Evolutionary conservation across 73 alveolate species (phyloP).

Genomic region (Stentor coeruleus): DNA sequence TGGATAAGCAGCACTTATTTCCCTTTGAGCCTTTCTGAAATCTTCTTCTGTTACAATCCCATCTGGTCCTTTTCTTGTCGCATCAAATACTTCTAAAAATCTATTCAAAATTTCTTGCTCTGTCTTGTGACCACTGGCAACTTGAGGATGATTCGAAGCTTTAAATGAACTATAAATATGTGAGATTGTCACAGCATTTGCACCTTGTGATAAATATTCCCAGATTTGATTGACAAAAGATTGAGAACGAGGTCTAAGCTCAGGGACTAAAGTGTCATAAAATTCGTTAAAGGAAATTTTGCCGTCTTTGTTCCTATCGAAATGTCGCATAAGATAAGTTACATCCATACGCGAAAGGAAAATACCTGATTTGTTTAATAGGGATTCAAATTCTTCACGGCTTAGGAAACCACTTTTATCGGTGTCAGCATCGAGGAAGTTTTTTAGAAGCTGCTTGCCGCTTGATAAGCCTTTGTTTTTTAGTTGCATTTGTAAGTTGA

Average conservation of each 20-base stretch:
- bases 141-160: slow-evolving; percentile 10
- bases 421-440: background rate
- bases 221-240: background rate
- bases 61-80: background rate
- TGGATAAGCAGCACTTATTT: background rate
- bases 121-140: slow-evolving; percentile 20
- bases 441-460: background rate
- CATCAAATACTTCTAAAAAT: slow-evolving; percentile 15
- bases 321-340: slow-evolving; percentile 12
- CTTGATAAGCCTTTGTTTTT: background rate
- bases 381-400: slow-evolving; percentile 15
- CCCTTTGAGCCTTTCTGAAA: background rate
- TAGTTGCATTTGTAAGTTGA: slow-evolving; percentile 25
- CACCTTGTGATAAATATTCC: background rate
- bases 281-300: background rate
- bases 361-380: background rate
- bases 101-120: slow-evolving; percentile 4
- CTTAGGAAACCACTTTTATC: background rate
- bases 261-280: background rate
- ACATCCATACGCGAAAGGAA: slow-evolving; percentile 18
- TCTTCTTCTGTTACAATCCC: background rate
- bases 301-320: background rate
- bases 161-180: background rate
- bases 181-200: background rate
- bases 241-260: background rate